Conservation (phyloP, 345 rosid species). For the Garcia nutans region DNA sequence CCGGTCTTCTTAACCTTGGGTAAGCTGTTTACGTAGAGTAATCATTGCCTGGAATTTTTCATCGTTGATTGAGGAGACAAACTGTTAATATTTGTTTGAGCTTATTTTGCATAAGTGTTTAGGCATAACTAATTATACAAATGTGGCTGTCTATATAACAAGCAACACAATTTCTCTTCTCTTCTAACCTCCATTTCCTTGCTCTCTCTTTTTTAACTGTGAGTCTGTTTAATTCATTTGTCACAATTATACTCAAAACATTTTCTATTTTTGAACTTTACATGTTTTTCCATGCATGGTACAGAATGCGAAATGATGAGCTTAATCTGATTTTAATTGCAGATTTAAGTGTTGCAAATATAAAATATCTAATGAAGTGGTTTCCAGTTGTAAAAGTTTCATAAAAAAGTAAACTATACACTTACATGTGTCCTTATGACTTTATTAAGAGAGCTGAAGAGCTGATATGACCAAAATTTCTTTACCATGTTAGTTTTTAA, state of each 20-base stretch:
- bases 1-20: conserved; percentile 99
- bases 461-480: not conserved
- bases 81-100: not conserved
- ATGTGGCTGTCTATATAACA: not conserved
- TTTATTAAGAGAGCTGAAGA: not conserved
- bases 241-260: not conserved
- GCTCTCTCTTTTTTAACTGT: not conserved
- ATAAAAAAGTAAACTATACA: not conserved
- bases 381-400: not conserved
- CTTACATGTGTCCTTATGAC: not conserved
- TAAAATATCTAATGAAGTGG: not conserved
- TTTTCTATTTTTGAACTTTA: not conserved
- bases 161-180: too few species aligned
- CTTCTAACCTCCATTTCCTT: not conserved
- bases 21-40: conserved; percentile 37
- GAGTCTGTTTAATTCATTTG: not conserved
- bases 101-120: not conserved
- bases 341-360: not conserved
- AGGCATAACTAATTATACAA: not conserved
- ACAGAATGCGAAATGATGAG: not conserved
- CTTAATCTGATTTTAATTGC: not conserved
- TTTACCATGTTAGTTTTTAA: too few species aligned
- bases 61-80: not conserved
- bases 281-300: not conserved
- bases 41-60: not conserved